Percentiles rank a stretch among this genome's conserved stretches.
phyloP scores from a whole-genome alignment of 495 filamentous ascomycete species.

The Evernia prunastri region DNA sequence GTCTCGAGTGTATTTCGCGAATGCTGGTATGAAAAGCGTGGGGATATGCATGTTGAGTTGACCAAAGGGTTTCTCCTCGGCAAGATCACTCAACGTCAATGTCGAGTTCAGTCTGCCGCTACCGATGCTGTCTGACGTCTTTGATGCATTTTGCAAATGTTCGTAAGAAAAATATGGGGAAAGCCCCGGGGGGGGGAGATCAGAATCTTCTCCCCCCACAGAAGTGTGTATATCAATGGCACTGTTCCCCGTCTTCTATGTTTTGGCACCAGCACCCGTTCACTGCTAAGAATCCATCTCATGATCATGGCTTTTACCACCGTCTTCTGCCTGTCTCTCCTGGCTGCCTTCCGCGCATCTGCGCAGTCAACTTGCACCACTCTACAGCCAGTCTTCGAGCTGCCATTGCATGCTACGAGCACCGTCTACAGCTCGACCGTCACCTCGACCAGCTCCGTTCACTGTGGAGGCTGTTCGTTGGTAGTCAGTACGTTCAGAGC shows the following conservation, averaged over 20 bases:
- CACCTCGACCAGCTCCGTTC: slow-evolving; percentile 11
- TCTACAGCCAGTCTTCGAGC: slow-evolving; percentile 14
- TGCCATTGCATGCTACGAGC: slow-evolving; percentile 16
- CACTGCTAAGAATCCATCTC: background rate
- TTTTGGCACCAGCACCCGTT: background rate
- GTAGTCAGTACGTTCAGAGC: slow-evolving; percentile 15
- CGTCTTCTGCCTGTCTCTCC: background rate
- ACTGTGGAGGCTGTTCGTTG: slow-evolving; percentile 12
- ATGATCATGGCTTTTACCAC: background rate
- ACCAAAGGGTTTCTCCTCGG: too few relatives aligned
- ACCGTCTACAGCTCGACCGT: slow-evolving; percentile 7
- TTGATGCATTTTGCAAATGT: too few relatives aligned
- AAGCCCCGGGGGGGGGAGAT: background rate
- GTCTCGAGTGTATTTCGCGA: background rate
- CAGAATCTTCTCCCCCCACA: background rate
- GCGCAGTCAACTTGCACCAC: slow-evolving; percentile 14
- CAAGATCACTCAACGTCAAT: too few relatives aligned
- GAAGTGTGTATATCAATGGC: background rate
- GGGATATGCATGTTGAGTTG: background rate
- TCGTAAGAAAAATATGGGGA: too few relatives aligned
- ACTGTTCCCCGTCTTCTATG: background rate
- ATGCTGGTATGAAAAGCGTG: background rate
- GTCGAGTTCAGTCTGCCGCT: too few relatives aligned
- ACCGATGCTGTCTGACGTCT: background rate
- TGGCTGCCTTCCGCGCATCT: background rate